These are phyloP conservation scores for Mycothermus thermophilus DNA, from an alignment of 495 filamentous ascomycete genomes.

Conservation along the genomic window DNA sequence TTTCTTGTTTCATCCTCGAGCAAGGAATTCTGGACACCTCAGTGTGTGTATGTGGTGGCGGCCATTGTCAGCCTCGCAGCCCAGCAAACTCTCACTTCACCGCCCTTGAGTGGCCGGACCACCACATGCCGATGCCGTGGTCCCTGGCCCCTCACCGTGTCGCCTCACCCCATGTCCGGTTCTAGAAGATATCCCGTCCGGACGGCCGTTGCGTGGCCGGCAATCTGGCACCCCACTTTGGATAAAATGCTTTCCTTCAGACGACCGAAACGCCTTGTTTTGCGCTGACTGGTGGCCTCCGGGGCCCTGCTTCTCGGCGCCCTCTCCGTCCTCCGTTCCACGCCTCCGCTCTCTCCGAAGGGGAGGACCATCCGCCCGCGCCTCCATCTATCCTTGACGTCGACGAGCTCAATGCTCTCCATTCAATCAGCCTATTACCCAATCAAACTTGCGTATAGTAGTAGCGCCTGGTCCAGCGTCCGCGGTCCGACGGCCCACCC, in stretches of 20 bases:
- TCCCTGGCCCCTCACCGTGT: not conserved
- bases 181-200: constrained; percentile 14
- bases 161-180: constrained; percentile 5
- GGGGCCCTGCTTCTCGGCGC: too few relatives aligned
- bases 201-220: not conserved
- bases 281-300: too few relatives aligned
- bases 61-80: not conserved
- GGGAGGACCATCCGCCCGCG: constrained; percentile 4
- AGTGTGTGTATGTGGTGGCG: not conserved
- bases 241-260: constrained; percentile 17
- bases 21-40: not conserved
- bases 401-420: not conserved
- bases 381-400: constrained; percentile 17
- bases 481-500: constrained; percentile 21
- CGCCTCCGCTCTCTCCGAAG: constrained; percentile 7
- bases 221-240: constrained; percentile 21
- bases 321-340: too few relatives aligned
- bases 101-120: too few relatives aligned
- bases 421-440: constrained; percentile 22
- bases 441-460: constrained; percentile 15
- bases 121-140: not conserved
- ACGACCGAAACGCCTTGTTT: constrained; percentile 7
- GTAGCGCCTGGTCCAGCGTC: too few relatives aligned
- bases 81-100: too few relatives aligned
- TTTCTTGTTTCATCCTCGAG: not conserved